Base-by-base conservation (phyloP, 2,329 filamentous ascomycete species). In the Keithomyces neogunnii region DNA sequence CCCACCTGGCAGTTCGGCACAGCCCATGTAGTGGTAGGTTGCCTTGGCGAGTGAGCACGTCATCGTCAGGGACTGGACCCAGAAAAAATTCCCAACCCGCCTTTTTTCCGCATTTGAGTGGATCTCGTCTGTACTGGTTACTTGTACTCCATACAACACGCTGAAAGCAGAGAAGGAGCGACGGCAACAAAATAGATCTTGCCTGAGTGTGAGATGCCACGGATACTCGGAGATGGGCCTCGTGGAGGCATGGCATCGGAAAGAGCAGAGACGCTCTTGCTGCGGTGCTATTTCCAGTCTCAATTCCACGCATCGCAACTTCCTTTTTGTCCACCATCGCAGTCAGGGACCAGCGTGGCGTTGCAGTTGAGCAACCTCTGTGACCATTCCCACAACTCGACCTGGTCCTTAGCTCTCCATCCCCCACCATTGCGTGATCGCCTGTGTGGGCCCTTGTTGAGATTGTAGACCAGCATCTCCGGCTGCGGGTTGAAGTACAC, bases 391-490 rank as follows among this genome's bases (percentile, higher is more conserved):
- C 53, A 58, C 49, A 10, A n/a, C 30, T 44, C 10, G 9, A 29
- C 47, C 36, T 42, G 32, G 35, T 44, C 42, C 47, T 51, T 51
- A 52, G 57, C 60, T 54, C 56, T 54, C 50, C 55, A 43, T 48
- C 56, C 61, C 58, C 60, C 57, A 60, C 62, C 58, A 66, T 66
- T 66, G 64, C 63, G 63, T 66, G 62, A 63, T 57, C 50, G 44
- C 19, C 29, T 31, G 33, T 38, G 50, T 56, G 53, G 55, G 50
- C 38, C 53, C 11, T 13, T 13, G 5, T 26, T 40, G 4, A 26
- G 26, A 13, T 40, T 40, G 9, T 13, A 5, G 19, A 32, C 19
- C 32, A 42, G 40, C 2, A 28, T 30, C 50, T 48, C 48, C 48
- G 48, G 47, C 46, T 50, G 19, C 42, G 48, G 48, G 38, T 45